A percentile compares a stretch with the other conserved stretches of the same genome.
phyloP scores from a whole-genome alignment of 106 monocot genomes.

The Acorus calamus region DNA sequence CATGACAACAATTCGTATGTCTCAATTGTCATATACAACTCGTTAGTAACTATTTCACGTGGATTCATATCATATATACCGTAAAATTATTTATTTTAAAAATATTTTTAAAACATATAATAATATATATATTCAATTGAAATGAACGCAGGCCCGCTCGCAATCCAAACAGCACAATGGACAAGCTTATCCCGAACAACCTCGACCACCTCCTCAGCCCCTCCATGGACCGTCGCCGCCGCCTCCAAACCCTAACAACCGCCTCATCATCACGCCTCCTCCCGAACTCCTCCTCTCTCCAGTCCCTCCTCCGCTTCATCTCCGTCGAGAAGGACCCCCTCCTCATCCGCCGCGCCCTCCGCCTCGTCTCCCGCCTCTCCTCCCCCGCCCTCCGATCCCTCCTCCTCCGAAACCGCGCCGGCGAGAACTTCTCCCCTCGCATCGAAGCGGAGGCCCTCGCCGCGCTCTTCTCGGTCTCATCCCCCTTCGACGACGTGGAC shows the following conservation, averaged over 20 bases:
- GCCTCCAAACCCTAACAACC: constrained; percentile 4
- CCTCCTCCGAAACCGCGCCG: not conserved
- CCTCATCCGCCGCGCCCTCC: constrained; percentile 13
- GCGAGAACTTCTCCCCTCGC: not conserved
- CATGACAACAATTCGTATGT: too few species aligned
- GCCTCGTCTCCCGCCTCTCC: not conserved
- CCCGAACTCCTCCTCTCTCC: constrained; percentile 9
- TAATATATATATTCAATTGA: too few species aligned
- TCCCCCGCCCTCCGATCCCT: constrained; percentile 11
- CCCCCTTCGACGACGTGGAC: constrained; percentile 15
- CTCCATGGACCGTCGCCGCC: not conserved
- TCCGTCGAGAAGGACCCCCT: not conserved
- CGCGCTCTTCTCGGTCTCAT: constrained; percentile 21
- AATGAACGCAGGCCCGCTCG: too few species aligned
- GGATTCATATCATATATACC: too few species aligned
- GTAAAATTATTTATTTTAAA: too few species aligned
- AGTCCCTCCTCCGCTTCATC: constrained; percentile 9
- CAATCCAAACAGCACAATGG: constrained; percentile 4
- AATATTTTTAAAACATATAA: too few species aligned
- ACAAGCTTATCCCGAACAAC: constrained; percentile 2
- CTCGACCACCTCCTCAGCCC: constrained; percentile 1
- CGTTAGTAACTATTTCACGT: too few species aligned
- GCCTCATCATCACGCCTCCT: constrained; percentile 6
- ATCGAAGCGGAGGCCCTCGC: constrained; percentile 38
- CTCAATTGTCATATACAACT: too few species aligned